Conservation (phyloP, 75 land plant species). For the Pinus tabuliformis region DNA sequence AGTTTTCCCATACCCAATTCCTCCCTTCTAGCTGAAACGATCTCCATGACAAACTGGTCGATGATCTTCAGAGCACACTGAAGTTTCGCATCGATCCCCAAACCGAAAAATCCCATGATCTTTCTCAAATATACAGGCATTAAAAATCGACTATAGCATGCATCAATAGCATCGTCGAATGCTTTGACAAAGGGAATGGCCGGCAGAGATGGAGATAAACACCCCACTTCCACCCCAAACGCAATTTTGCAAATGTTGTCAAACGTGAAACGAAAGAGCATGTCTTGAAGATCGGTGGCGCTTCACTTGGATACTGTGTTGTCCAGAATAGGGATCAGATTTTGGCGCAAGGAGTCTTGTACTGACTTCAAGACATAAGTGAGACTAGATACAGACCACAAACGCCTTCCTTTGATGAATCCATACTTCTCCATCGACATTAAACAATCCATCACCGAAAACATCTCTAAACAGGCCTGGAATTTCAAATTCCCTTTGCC, state of each 20-base stretch:
- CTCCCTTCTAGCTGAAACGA: no score
- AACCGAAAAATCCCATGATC: not conserved
- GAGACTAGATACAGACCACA: not conserved
- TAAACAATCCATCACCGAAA: constrained; percentile 18
- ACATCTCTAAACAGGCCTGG: constrained; percentile 16
- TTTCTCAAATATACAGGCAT: constrained; percentile 15
- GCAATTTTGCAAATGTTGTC: constrained; percentile 20
- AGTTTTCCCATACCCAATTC: not conserved
- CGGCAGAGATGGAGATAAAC: constrained; percentile 13
- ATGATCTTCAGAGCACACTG: no score
- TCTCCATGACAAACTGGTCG: no score
- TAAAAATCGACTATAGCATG: constrained; percentile 8
- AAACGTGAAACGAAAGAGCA: constrained; percentile 23
- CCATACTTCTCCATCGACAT: constrained; percentile 14
- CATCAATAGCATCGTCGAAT: constrained; percentile 15
- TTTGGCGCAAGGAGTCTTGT: not conserved
- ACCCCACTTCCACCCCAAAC: constrained; percentile 24
- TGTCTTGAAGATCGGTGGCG: constrained; percentile 25
- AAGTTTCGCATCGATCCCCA: no score
- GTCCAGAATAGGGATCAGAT: constrained; percentile 11
- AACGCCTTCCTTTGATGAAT: constrained; percentile 5
- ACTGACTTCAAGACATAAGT: not conserved
- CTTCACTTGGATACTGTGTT: no score
- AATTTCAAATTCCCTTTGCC: no score
- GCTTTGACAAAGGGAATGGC: constrained; percentile 24